Conservation (phyloP, 2,329 filamentous ascomycete species). For the Stromatinia cepivora region DNA sequence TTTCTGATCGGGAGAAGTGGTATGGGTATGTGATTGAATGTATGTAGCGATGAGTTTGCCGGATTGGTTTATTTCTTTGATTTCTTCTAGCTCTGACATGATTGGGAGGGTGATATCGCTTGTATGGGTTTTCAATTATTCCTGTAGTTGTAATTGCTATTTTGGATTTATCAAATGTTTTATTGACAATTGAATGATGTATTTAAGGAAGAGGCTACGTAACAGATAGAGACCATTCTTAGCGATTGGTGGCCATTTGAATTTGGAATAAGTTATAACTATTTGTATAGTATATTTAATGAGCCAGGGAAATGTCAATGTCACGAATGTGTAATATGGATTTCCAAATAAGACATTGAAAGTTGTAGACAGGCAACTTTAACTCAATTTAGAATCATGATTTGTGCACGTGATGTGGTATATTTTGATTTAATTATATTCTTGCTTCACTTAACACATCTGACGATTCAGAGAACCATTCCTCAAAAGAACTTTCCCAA, state of each 20-base stretch:
- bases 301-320: neutral
- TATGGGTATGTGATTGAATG: slow-evolving; percentile 18
- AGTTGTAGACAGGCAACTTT: neutral
- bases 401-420: neutral
- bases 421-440: neutral
- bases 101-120: neutral
- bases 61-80: slow-evolving; percentile 39
- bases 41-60: slow-evolving; percentile 41
- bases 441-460: neutral
- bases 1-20: neutral
- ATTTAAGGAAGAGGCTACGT: neutral
- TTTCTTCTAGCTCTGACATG: slow-evolving; percentile 23
- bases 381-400: neutral
- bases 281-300: neutral
- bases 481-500: neutral
- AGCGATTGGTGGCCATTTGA: neutral
- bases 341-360: neutral
- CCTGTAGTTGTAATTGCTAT: neutral
- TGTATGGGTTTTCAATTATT: neutral
- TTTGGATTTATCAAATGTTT: neutral
- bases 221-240: neutral
- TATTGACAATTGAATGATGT: neutral
- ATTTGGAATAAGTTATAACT: neutral
- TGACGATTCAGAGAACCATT: neutral
- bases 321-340: neutral